Percentiles rank a stretch among this genome's conserved stretches.
phyloP scores from a whole-genome alignment of 805 yeast genomes.

The Saccharomycopsis sp. region DNA sequence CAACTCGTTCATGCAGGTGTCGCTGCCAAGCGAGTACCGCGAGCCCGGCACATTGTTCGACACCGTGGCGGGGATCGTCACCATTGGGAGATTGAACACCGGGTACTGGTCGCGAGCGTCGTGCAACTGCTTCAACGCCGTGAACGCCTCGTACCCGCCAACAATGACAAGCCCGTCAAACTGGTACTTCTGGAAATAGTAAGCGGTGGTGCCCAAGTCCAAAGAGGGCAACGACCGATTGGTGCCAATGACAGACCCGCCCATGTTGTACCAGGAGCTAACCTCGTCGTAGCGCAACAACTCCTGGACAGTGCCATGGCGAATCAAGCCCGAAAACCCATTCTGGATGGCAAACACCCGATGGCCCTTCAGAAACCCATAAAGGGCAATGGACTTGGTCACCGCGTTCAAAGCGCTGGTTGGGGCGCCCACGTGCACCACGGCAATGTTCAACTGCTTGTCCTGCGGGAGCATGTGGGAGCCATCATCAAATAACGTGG shows the following conservation, averaged over 20 bases:
- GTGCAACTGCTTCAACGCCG: slow-evolving; percentile 72
- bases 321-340: slow-evolving; percentile 85
- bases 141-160: slow-evolving; percentile 98
- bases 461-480: slow-evolving; percentile 45
- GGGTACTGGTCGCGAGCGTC: slow-evolving; percentile 74
- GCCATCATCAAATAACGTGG: slow-evolving; percentile 60
- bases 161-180: slow-evolving; percentile 85
- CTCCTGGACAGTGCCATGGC: slow-evolving; percentile 75
- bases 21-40: slow-evolving; percentile 90
- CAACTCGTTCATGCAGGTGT: slow-evolving; percentile 87
- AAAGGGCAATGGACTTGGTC: slow-evolving; percentile 79
- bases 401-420: slow-evolving; percentile 96
- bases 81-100: slow-evolving; percentile 89
- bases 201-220: slow-evolving; percentile 87
- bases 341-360: slow-evolving; percentile 83
- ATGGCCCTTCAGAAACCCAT: slow-evolving; percentile 86
- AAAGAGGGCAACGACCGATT: slow-evolving; percentile 74
- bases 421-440: slow-evolving; percentile 93
- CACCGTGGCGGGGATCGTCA: slow-evolving; percentile 88
- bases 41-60: slow-evolving; percentile 99
- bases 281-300: slow-evolving; percentile 76
- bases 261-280: slow-evolving; percentile 78
- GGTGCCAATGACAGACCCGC: slow-evolving; percentile 97
- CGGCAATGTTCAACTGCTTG: slow-evolving; percentile 65
- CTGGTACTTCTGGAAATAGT: slow-evolving; percentile 78